Conservation (phyloP, 2,329 filamentous ascomycete species). For the Capronia epimyces region DNA sequence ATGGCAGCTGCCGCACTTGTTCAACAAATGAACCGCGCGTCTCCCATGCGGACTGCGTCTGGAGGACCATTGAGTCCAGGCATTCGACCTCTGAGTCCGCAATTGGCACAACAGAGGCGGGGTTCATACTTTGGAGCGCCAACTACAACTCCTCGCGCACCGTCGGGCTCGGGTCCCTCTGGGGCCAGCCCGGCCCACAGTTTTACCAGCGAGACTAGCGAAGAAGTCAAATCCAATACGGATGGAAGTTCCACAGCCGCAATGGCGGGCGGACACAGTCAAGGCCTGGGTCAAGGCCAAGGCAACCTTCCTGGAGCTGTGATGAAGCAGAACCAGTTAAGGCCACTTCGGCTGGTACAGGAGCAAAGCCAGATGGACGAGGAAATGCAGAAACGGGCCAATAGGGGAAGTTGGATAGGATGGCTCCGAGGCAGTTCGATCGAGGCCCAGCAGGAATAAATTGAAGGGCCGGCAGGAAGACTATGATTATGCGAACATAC, state of each 20-base stretch:
- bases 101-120: constrained; percentile 28
- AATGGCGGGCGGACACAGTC: constrained; percentile 27
- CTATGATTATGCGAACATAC: background rate
- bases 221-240: constrained; percentile 41
- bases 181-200: constrained; percentile 63
- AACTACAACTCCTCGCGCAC: constrained; percentile 31
- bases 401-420: constrained; percentile 44
- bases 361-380: constrained; percentile 55
- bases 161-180: constrained; percentile 36
- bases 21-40: constrained; percentile 82
- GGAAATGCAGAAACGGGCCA: constrained; percentile 42
- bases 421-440: constrained; percentile 36
- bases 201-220: constrained; percentile 45
- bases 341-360: constrained; percentile 80
- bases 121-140: constrained; percentile 56
- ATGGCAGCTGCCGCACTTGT: constrained; percentile 63
- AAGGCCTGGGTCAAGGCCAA: constrained; percentile 50
- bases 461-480: background rate
- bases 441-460: constrained; percentile 19
- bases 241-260: constrained; percentile 45
- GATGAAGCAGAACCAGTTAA: constrained; percentile 64
- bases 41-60: constrained; percentile 40
- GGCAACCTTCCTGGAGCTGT: constrained; percentile 64
- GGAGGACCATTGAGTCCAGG: constrained; percentile 50
- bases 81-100: constrained; percentile 54